Evolutionary conservation across 2,329 filamentous ascomycete genomes (phyloP).

Genomic region (Alternaria consortialis): DNA sequence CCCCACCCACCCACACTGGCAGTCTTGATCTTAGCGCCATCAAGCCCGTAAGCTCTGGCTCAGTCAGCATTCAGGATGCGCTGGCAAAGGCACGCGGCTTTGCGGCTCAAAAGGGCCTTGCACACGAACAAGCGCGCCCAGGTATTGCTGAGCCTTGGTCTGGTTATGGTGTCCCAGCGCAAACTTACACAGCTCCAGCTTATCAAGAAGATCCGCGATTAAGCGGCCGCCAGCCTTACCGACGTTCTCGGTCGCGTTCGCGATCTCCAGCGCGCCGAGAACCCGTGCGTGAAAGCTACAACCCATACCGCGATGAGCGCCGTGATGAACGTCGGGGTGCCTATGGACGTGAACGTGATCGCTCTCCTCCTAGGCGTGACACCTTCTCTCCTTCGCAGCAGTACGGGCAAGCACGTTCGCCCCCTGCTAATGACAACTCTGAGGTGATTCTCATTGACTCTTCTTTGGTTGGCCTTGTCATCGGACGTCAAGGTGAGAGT

Average conservation of each 20-base stretch:
- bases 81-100: slow-evolving; percentile 85
- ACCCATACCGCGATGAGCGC: slow-evolving; percentile 86
- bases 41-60: slow-evolving; percentile 80
- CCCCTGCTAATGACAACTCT: slow-evolving; percentile 72
- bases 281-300: slow-evolving; percentile 77
- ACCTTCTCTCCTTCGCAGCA: slow-evolving; percentile 69
- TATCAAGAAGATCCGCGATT: slow-evolving; percentile 59
- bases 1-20: slow-evolving; percentile 76
- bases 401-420: slow-evolving; percentile 65
- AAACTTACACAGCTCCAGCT: slow-evolving; percentile 47
- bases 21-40: slow-evolving; percentile 82
- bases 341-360: slow-evolving; percentile 76
- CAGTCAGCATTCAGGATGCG: slow-evolving; percentile 83
- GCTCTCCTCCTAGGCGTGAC: slow-evolving; percentile 69
- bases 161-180: slow-evolving; percentile 35
- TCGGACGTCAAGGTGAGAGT: slow-evolving; percentile 90
- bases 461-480: slow-evolving; percentile 86
- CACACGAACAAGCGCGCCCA: slow-evolving; percentile 56
- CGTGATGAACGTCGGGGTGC: slow-evolving; percentile 69
- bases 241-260: slow-evolving; percentile 76
- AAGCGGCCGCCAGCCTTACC: slow-evolving; percentile 63
- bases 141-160: slow-evolving; percentile 57
- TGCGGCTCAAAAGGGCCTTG: slow-evolving; percentile 79
- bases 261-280: slow-evolving; percentile 68
- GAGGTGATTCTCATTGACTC: slow-evolving; percentile 90